Conservation (phyloP, 768 basidiomycete species). For the Boletus huronensis region DNA sequence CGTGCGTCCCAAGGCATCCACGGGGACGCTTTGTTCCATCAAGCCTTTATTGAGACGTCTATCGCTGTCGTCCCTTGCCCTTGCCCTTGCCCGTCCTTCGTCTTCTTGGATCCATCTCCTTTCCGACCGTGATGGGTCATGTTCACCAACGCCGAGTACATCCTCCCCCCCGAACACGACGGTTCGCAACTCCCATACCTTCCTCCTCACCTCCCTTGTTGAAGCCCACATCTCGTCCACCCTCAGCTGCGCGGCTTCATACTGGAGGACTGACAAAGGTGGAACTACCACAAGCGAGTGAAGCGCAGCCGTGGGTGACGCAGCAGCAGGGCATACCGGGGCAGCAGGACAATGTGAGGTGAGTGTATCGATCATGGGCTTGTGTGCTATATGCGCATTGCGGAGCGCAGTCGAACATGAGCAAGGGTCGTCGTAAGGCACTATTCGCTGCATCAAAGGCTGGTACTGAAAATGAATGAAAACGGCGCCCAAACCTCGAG, state of each 20-base stretch:
- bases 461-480: constrained; percentile 9
- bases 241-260: constrained; percentile 68
- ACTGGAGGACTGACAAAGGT: constrained; percentile 46
- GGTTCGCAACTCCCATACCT: constrained; percentile 60
- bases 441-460: constrained; percentile 23
- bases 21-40: no score
- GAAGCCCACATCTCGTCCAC: constrained; percentile 65
- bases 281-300: constrained; percentile 29
- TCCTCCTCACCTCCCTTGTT: constrained; percentile 56
- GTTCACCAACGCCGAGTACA: constrained; percentile 35
- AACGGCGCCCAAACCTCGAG: constrained; percentile 42
- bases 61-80: no score
- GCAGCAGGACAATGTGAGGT: constrained; percentile 22
- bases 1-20: no score
- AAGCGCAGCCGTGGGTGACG: constrained; percentile 22
- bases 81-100: no score
- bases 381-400: constrained; percentile 54
- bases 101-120: no score
- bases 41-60: no score
- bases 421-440: constrained; percentile 52
- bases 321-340: background rate
- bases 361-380: constrained; percentile 44
- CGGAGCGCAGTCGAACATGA: constrained; percentile 54
- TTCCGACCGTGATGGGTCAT: no score
- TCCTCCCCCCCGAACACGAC: constrained; percentile 64